These are phyloP conservation scores for Solanum clarkiae DNA, from an alignment of 257 asterid species.

Conservation along the genomic window DNA sequence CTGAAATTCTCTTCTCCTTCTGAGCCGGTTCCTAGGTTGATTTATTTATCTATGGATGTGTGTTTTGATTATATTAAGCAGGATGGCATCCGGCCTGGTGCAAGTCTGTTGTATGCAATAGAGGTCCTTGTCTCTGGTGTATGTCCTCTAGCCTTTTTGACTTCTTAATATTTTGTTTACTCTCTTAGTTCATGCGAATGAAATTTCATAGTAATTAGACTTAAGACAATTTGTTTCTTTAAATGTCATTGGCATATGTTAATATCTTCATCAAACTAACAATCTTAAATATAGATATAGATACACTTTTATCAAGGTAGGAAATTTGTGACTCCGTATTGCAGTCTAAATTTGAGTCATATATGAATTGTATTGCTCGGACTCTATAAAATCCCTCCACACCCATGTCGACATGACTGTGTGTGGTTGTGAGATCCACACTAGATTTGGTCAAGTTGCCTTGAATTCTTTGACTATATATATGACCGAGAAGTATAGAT, in stretches of 20 bases:
- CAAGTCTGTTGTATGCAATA: constrained; percentile 81
- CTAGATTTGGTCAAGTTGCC: background rate
- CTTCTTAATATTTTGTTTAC: background rate
- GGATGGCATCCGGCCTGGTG: constrained; percentile 89
- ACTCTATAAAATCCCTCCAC: background rate
- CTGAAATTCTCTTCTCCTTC: background rate
- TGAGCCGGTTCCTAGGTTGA: background rate
- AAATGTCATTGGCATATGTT: background rate
- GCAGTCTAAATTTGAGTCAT: background rate
- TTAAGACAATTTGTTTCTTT: background rate
- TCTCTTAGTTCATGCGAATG: background rate
- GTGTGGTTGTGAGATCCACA: background rate
- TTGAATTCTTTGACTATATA: background rate
- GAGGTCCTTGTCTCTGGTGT: constrained; percentile 96
- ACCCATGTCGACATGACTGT: background rate
- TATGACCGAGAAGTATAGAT: background rate
- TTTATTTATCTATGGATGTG: constrained; percentile 4
- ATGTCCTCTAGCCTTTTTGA: constrained; percentile 12
- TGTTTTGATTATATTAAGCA: constrained; percentile 29
- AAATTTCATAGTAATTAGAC: background rate
- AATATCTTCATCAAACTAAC: background rate
- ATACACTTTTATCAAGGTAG: background rate
- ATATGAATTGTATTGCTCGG: background rate
- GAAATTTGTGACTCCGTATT: background rate
- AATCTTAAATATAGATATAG: background rate